These are phyloP conservation scores for Xylaria polymorpha DNA, from an alignment of 2,329 filamentous ascomycete genomes.

Conservation along the genomic window DNA sequence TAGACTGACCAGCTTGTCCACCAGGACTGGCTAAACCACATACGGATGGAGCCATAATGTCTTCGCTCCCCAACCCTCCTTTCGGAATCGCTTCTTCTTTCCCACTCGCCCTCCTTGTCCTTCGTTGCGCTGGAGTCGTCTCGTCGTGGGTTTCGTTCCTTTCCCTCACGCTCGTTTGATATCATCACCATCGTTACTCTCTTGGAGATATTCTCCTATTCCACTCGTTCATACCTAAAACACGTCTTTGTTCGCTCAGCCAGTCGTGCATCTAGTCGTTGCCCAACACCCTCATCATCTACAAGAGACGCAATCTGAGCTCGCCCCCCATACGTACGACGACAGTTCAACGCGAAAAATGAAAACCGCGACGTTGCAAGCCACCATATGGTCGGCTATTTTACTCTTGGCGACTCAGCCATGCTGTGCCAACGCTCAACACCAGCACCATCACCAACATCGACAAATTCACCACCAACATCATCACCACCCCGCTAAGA, in stretches of 20 bases:
- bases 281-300: constrained; percentile 15
- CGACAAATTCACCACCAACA: constrained; percentile 55
- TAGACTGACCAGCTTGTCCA: too few species aligned
- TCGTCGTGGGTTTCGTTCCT: constrained; percentile 37
- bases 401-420: constrained; percentile 59
- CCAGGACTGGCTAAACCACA: constrained; percentile 18
- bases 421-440: constrained; percentile 52
- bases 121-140: constrained; percentile 37
- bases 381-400: constrained; percentile 62
- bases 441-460: constrained; percentile 54
- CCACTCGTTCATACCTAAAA: constrained; percentile 33
- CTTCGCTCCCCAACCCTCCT: constrained; percentile 21
- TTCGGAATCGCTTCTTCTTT: constrained; percentile 21
- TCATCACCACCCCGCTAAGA: constrained; percentile 48
- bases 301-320: constrained; percentile 7
- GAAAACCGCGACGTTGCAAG: constrained; percentile 64
- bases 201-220: constrained; percentile 38
- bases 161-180: constrained; percentile 36
- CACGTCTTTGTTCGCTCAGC: not conserved
- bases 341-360: constrained; percentile 53
- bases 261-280: constrained; percentile 11
- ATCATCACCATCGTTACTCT: constrained; percentile 25
- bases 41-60: constrained; percentile 22
- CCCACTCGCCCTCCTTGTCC: constrained; percentile 27
- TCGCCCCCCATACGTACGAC: constrained; percentile 9